Percentiles rank a stretch among this genome's conserved stretches.
phyloP scores from a whole-genome alignment of 2,329 filamentous ascomycete genomes.

The Fusarium neocosmosporiellum region DNA sequence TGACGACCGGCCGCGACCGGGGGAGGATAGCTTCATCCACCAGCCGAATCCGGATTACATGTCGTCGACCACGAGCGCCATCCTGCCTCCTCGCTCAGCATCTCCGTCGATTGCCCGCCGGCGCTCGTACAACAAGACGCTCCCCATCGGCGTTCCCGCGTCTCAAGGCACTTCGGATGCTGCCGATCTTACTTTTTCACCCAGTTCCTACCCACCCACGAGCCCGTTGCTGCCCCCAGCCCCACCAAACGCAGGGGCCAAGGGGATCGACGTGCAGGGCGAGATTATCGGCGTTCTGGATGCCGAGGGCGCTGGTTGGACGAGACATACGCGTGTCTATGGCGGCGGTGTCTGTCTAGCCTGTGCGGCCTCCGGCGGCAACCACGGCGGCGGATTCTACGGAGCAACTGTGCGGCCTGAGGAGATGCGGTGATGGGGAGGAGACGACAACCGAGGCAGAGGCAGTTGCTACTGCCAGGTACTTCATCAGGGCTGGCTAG shows the following conservation, averaged over 20 bases:
- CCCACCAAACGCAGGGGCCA: constrained; percentile 48
- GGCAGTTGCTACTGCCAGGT: constrained; percentile 10
- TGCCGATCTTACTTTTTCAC: constrained; percentile 51
- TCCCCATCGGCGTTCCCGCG: constrained; percentile 50
- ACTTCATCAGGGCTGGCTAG: constrained; percentile 3
- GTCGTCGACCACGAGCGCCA: constrained; percentile 48
- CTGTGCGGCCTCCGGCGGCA: constrained; percentile 60
- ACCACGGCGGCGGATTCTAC: constrained; percentile 62
- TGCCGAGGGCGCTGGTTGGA: constrained; percentile 63
- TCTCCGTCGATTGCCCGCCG: constrained; percentile 51
- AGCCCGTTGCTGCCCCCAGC: constrained; percentile 61
- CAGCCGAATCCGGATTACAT: constrained; percentile 64
- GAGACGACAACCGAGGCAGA: background rate
- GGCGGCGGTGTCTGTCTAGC: constrained; percentile 68
- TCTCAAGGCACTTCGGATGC: constrained; percentile 39
- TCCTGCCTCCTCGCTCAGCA: constrained; percentile 41
- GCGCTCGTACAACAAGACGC: constrained; percentile 56
- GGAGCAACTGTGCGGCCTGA: constrained; percentile 65
- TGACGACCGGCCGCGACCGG: constrained; percentile 48
- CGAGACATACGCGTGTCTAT: constrained; percentile 68
- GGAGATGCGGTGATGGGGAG: constrained; percentile 56
- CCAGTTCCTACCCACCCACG: constrained; percentile 62
- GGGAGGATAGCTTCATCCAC: constrained; percentile 55
- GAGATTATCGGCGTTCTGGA: constrained; percentile 63
- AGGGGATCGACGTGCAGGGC: constrained; percentile 58